phyloP scores from a whole-genome alignment of 257 asterid species.

The Solanum lignicaule region DNA sequence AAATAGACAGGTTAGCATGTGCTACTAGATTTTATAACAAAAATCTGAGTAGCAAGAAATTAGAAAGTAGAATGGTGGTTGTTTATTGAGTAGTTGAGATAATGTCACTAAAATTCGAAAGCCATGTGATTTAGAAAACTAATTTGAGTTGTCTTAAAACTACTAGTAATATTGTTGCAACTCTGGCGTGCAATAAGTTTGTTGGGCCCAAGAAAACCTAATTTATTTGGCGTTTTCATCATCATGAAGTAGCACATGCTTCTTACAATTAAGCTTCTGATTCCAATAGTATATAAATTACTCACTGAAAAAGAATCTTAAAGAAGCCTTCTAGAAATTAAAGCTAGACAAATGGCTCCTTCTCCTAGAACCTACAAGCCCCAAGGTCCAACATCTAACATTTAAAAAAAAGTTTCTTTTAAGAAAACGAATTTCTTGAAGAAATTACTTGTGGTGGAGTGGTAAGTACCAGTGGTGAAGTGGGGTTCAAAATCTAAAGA shows the following conservation, averaged over 20 bases:
- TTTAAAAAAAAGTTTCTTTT: neutral
- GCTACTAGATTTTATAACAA: neutral
- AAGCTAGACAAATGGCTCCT: neutral
- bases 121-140: slow-evolving; percentile 27
- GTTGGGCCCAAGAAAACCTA: slow-evolving; percentile 29
- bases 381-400: neutral
- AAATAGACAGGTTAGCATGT: too few species aligned
- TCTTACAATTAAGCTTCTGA: neutral
- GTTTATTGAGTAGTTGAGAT: too few species aligned
- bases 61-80: neutral
- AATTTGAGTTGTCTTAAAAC: slow-evolving; percentile 28
- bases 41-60: neutral
- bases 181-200: neutral
- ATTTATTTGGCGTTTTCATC: slow-evolving; percentile 16
- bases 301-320: neutral
- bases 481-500: too few species aligned
- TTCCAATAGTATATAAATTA: neutral
- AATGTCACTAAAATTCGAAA: neutral
- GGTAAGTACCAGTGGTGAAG: rapidly evolving
- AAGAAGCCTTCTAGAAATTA: neutral
- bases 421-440: neutral
- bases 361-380: neutral
- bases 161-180: neutral
- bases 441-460: neutral
- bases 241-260: slow-evolving; percentile 18